Conservation (phyloP, 116 monocot genomes). For the Dioscorea cayenensis region DNA sequence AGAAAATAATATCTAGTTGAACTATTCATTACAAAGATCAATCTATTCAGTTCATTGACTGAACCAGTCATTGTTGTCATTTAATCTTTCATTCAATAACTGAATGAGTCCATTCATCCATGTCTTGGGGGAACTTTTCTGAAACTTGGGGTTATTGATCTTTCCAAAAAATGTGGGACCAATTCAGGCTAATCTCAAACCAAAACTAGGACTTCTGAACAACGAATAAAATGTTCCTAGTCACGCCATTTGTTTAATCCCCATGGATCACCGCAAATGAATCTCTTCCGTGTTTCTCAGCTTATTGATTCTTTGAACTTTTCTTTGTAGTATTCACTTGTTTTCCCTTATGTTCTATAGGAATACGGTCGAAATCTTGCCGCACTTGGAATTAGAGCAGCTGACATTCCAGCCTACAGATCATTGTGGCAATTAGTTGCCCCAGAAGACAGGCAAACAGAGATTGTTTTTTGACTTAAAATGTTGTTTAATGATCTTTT, state of each 20-base stretch:
- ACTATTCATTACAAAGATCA: too few species aligned
- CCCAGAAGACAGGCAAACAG: constrained; percentile 61
- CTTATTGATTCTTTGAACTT: background rate
- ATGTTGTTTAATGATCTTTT: background rate
- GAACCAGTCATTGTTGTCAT: too few species aligned
- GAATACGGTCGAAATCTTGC: constrained; percentile 84
- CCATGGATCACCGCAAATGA: background rate
- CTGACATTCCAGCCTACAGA: constrained; percentile 47
- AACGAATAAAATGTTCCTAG: too few species aligned
- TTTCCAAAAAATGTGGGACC: too few species aligned
- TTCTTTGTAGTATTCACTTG: background rate
- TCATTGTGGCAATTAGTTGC: constrained; percentile 85
- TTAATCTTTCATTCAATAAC: too few species aligned
- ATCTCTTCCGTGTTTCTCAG: background rate
- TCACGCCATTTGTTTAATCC: background rate
- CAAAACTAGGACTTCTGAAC: too few species aligned
- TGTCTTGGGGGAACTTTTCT: too few species aligned
- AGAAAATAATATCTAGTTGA: too few species aligned
- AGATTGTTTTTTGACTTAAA: constrained; percentile 30
- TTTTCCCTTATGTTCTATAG: constrained; percentile 18
- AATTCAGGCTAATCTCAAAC: too few species aligned
- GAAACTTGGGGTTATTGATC: too few species aligned
- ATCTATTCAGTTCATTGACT: too few species aligned
- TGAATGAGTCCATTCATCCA: too few species aligned
- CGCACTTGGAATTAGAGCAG: constrained; percentile 53